phyloP scores from a whole-genome alignment of 2,329 filamentous ascomycete species.

The Madurella fahalii region DNA sequence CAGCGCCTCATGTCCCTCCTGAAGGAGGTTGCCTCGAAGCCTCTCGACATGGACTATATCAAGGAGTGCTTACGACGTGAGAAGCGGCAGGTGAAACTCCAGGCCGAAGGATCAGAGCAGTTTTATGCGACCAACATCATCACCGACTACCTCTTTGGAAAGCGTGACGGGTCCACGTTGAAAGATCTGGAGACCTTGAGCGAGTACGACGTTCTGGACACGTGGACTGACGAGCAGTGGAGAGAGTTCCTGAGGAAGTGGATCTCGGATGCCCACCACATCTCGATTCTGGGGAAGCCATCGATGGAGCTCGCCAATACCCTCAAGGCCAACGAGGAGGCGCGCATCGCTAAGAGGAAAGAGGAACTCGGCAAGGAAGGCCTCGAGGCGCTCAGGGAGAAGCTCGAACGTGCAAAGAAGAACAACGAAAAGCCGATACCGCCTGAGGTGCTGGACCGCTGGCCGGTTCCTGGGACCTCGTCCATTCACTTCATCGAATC shows the following conservation, averaged over 20 bases:
- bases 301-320: constrained; percentile 74
- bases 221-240: constrained; percentile 84
- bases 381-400: constrained; percentile 67
- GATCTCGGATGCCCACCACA: constrained; percentile 79
- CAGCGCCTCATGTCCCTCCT: constrained; percentile 80
- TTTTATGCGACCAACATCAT: constrained; percentile 86
- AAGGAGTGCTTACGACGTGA: constrained; percentile 81
- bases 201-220: constrained; percentile 65
- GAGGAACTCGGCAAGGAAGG: constrained; percentile 77
- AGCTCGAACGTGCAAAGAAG: constrained; percentile 76
- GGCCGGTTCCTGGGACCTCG: constrained; percentile 77
- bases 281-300: constrained; percentile 84
- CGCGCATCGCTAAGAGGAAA: constrained; percentile 73
- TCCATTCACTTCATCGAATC: constrained; percentile 95
- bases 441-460: constrained; percentile 71
- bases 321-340: constrained; percentile 76
- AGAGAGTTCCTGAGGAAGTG: constrained; percentile 75
- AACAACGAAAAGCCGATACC: constrained; percentile 89
- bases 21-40: constrained; percentile 71
- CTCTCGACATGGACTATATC: constrained; percentile 86
- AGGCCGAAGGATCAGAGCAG: constrained; percentile 73
- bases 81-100: constrained; percentile 74
- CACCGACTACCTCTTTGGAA: constrained; percentile 86
- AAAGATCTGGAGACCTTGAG: constrained; percentile 52
- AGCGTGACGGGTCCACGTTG: constrained; percentile 74